Evolutionary conservation across 2,329 filamentous ascomycete species (phyloP), one percentile per base, ranked within the genome.

Genomic region (Aspergillus sp.): DNA sequence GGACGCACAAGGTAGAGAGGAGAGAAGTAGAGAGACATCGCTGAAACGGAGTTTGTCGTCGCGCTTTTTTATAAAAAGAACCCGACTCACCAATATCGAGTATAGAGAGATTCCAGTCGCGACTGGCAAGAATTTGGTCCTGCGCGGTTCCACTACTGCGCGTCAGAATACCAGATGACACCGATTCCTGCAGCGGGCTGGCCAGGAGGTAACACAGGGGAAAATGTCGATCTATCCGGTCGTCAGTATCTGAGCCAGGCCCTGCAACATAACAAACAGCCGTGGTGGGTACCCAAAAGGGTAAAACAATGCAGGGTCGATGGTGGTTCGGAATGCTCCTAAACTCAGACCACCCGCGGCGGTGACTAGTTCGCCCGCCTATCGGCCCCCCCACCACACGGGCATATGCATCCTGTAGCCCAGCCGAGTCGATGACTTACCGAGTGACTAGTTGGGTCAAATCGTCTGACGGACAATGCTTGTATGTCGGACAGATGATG

Each of bases 251-350:
- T n/a, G 16, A 26, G 42, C 12, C 31, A 49, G 22, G 54, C 20
- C 36, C 39, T 57, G 29, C 47, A 63, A 39, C 39, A 47, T 42
- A 62, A 62, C 61, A 62, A 60, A 62, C 53, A 62, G 54, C 20
- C 39, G 36, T 49, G 45, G 10, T 53, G 53, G 55, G 53, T 31
- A 51, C 47, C 32, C 31, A 14, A 56, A 64, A 20, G 49, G 57
- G 59, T 42, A 50, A 62, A 66, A 52, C 54, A 68, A 68, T 68
- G 66, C 56, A 67, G 62, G 62, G 50, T 62, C 45, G 55, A 55
- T 51, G 45, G 45, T 47, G 45, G 18, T 22, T 24, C 32, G 66
- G 66, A 67, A 68, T 68, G 66, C 52, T 52, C 47, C 36, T 42
- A 50, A 54, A 42, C 51, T 47, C 47, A 47, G 18, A 22, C 18